These are phyloP conservation scores for Guadua angustifolia DNA, from an alignment of 176 grass and related monocot genomes.

Conservation along the genomic window DNA sequence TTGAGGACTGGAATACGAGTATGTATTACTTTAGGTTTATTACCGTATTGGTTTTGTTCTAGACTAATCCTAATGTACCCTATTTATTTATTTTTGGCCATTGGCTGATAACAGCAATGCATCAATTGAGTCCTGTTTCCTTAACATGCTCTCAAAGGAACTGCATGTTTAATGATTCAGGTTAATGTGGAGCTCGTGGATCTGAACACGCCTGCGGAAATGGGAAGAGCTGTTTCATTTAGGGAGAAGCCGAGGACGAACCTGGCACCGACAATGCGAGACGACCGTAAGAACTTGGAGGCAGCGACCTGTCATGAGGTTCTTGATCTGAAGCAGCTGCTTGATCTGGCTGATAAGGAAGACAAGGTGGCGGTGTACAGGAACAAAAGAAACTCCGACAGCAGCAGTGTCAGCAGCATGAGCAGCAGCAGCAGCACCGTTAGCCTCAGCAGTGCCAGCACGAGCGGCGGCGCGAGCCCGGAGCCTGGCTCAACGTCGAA, in stretches of 20 bases:
- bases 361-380: conserved; percentile 46
- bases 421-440: conserved; percentile 50
- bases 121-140: neutral
- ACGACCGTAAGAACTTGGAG: conserved; percentile 31
- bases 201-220: conserved; percentile 1
- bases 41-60: neutral
- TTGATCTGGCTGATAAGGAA: conserved; percentile 56
- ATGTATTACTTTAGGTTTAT: neutral
- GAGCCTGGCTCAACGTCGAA: conserved; percentile 58
- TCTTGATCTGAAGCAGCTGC: conserved; percentile 58
- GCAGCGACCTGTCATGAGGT: conserved; percentile 35
- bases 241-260: conserved; percentile 38
- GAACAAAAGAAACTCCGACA: conserved; percentile 46
- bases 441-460: conserved; percentile 53
- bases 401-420: conserved; percentile 49
- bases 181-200: conserved; percentile 61
- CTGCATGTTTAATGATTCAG: conserved; percentile 38
- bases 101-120: neutral
- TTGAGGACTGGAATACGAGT: neutral
- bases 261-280: neutral
- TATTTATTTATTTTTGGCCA: neutral
- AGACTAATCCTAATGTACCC: neutral
- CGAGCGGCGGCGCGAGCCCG: conserved; percentile 62
- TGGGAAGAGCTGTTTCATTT: neutral
- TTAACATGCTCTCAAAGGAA: neutral